Evolutionary conservation across 2,329 filamentous ascomycete species (phyloP), one percentile per base, ranked within the genome.

Genomic region (Tolypocladium inflatum): DNA sequence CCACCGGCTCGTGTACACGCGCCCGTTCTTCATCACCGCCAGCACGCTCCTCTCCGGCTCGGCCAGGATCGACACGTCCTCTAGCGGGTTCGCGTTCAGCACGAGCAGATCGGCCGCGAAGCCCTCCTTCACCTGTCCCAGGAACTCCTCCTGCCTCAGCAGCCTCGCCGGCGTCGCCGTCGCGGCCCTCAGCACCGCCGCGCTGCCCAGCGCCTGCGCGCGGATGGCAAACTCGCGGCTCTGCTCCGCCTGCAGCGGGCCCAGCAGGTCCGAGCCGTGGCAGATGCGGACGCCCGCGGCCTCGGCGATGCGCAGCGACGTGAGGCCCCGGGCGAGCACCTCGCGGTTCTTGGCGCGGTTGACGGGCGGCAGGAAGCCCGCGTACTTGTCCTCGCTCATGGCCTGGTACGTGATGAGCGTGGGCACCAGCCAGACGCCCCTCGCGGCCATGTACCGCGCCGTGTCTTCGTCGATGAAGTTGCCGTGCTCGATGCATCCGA

Each of bases 281-380:
- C 80, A 84, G 45, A 85, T 78, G 0, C 72, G 78, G 1, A 84
- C 79, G 0, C 81, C 81, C 0, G 78, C 79, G 11, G 79, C 73
- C 23, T 73, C 67, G 3, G 80, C 80, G 23, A 83, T 74, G 54
- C 76, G 70, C 19, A 84, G 66, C 0, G 75, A 73, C 17, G 70
- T 62, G 4, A 83, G 63, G 1, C 81, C 81, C 3, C 69, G 69
- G 19, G 73, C 65, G 4, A 83, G 68, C 1, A 83, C 80, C 57
- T 76, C 70, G 7, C 73, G 61, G 58, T 83, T 83, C 71, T 84
- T 84, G n/a, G 64, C 68, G 30, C 69, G 73, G 11, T 72, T 74
- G 23, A 74, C 73, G 2, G 71, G 69, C 0, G 77, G 74, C 35
- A 81, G 66, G 63, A 78, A 81, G 5, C 64, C 70, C 10, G 66